A percentile compares a stretch with the other conserved stretches of the same genome.
Conservation (phyloP, 164 flowering plant species). For the Vitis labrusca region DNA sequence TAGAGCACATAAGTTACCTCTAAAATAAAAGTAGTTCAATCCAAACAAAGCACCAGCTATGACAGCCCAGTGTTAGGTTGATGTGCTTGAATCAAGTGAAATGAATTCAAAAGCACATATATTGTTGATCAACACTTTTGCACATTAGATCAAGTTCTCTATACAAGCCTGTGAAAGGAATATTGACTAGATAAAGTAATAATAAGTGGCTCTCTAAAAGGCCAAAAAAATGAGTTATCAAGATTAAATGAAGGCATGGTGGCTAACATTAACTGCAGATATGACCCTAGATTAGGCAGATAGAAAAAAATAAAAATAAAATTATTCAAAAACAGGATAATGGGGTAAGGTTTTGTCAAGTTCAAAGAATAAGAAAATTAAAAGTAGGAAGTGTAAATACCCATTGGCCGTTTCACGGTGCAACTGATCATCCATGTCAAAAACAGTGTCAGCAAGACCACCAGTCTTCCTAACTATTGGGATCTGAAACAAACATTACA, state of each 20-base stretch:
- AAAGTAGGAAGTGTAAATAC: constrained; percentile 19
- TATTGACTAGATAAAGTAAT: too few species aligned
- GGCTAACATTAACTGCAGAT: not conserved
- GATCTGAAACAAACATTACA: constrained; percentile 33
- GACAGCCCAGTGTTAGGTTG: not conserved
- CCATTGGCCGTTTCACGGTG: constrained; percentile 54
- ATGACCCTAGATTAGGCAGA: not conserved
- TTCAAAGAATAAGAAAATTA: not conserved
- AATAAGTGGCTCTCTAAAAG: too few species aligned
- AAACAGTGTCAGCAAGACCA: constrained; percentile 74
- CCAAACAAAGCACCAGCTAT: too few species aligned
- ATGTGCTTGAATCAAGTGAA: not conserved
- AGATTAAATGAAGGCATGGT: too few species aligned
- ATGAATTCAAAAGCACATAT: too few species aligned
- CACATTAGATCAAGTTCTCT: too few species aligned
- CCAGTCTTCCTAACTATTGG: constrained; percentile 71
- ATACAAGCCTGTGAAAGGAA: too few species aligned
- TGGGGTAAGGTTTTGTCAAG: not conserved
- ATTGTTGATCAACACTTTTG: too few species aligned
- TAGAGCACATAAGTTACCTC: too few species aligned
- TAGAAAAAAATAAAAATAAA: not conserved
- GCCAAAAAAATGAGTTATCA: too few species aligned
- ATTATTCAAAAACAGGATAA: not conserved
- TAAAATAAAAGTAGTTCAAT: too few species aligned
- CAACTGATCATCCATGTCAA: constrained; percentile 62